phyloP scores from a whole-genome alignment of 164 flowering plant species.

The Vitis labrusca region DNA sequence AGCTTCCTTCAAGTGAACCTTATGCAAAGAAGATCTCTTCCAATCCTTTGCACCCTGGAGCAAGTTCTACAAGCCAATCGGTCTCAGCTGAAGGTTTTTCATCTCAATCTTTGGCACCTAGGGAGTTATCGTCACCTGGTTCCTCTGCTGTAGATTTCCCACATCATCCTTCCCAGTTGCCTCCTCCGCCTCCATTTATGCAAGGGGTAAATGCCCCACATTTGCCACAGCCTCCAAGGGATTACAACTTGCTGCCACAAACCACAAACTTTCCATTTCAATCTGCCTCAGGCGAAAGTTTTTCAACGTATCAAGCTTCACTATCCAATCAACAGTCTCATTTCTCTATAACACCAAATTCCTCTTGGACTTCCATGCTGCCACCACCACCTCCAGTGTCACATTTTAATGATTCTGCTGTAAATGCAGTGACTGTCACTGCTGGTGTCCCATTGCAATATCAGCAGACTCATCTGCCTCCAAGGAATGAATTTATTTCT shows the following conservation, averaged over 20 bases:
- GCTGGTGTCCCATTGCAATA: constrained; percentile 31
- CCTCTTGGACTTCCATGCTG: constrained; percentile 39
- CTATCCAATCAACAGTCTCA: constrained; percentile 32
- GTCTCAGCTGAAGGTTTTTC: constrained; percentile 17
- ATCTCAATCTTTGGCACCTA: constrained; percentile 16
- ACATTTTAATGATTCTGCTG: constrained; percentile 15
- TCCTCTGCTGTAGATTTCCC: constrained; percentile 11
- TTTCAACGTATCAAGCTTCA: constrained; percentile 33
- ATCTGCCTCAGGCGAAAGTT: constrained; percentile 20
- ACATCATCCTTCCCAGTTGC: constrained; percentile 27
- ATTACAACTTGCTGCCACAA: constrained; percentile 21
- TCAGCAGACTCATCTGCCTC: constrained; percentile 38
- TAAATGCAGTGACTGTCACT: constrained; percentile 17
- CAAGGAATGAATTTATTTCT: constrained; percentile 31
- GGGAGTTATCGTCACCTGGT: constrained; percentile 14
- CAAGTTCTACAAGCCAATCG: constrained; percentile 14
- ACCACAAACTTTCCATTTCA: constrained; percentile 23
- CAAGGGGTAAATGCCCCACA: constrained; percentile 27
- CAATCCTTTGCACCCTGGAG: constrained; percentile 2
- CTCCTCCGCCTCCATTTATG: constrained; percentile 25
- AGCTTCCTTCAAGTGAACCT: constrained; percentile 22
- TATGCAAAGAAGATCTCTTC: constrained; percentile 10
- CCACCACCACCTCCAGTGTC: constrained; percentile 38
- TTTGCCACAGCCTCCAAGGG: constrained; percentile 21
- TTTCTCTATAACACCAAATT: constrained; percentile 23